phyloP scores from a whole-genome alignment of 1,284 basidiomycete species.

The Ceratobasidium sp. region DNA sequence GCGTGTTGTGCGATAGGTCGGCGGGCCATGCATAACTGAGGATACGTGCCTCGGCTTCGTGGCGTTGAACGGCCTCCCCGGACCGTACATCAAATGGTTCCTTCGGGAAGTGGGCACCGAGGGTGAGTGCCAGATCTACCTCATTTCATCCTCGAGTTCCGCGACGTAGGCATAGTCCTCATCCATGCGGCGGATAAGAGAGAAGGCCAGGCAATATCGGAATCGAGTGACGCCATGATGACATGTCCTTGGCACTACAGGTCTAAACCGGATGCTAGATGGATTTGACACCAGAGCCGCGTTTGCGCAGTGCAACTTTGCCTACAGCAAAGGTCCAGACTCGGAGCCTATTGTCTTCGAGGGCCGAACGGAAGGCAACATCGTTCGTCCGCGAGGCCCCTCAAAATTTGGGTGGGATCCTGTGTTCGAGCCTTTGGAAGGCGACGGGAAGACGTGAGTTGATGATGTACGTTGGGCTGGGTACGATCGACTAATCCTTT shows the following conservation, averaged over 20 bases:
- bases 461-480: not conserved
- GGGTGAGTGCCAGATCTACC: constrained; percentile 52
- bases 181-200: not conserved
- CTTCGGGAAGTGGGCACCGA: constrained; percentile 80
- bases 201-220: constrained; percentile 9
- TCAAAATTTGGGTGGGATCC: constrained; percentile 88
- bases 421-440: constrained; percentile 79
- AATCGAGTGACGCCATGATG: constrained; percentile 9
- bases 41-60: constrained; percentile 95
- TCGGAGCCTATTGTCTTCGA: constrained; percentile 80
- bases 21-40: constrained; percentile 92
- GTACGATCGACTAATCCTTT: not conserved
- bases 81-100: constrained; percentile 97
- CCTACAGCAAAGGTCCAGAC: constrained; percentile 86
- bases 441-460: constrained; percentile 76
- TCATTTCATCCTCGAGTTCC: constrained; percentile 24
- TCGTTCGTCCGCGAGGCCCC: constrained; percentile 86
- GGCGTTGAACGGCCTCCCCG: constrained; percentile 89
- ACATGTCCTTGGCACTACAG: constrained; percentile 50
- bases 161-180: not conserved
- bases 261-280: constrained; percentile 84
- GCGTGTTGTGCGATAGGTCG: constrained; percentile 57
- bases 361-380: constrained; percentile 85
- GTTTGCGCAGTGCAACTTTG: constrained; percentile 94
- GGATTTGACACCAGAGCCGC: constrained; percentile 86